Evolutionary conservation across 2,329 filamentous ascomycete genomes (phyloP).

Genomic region (Amesomyces nigricolor): DNA sequence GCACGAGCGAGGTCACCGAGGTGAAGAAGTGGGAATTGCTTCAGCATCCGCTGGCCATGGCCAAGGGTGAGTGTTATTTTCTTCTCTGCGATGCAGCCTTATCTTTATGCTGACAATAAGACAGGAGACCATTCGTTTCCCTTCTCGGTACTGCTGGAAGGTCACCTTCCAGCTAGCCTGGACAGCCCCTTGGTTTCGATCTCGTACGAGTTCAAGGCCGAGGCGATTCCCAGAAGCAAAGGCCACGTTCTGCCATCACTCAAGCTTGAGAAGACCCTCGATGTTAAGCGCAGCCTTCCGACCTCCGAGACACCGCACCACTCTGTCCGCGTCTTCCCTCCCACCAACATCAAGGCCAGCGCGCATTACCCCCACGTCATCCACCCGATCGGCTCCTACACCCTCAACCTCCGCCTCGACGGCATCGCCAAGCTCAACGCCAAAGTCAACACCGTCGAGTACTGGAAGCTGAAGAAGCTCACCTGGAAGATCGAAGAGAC

Average conservation of each 20-base stretch:
- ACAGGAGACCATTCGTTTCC: conserved; percentile 70
- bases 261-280: conserved; percentile 61
- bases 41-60: conserved; percentile 46
- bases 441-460: conserved; percentile 64
- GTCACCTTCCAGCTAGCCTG: conserved; percentile 78
- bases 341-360: conserved; percentile 85
- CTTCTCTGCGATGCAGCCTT: background rate
- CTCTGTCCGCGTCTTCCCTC: conserved; percentile 90
- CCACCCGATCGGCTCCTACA: conserved; percentile 79
- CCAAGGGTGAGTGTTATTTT: conserved; percentile 39
- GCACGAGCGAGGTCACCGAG: conserved; percentile 64
- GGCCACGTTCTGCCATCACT: conserved; percentile 36
- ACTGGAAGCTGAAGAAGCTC: conserved; percentile 85
- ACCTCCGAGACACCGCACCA: conserved; percentile 74
- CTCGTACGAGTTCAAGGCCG: conserved; percentile 71
- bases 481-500: conserved; percentile 92
- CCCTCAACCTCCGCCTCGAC: conserved; percentile 72
- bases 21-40: conserved; percentile 77
- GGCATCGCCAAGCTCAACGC: conserved; percentile 71
- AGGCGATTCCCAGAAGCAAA: conserved; percentile 53
- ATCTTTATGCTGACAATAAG: background rate
- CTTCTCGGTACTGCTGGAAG: conserved; percentile 80
- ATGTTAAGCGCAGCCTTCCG: conserved; percentile 71
- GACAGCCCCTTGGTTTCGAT: conserved; percentile 68
- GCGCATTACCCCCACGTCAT: conserved; percentile 78